phyloP scores from a whole-genome alignment of 2,329 filamentous ascomycete genomes.

The Neonectria neomacrospora region DNA sequence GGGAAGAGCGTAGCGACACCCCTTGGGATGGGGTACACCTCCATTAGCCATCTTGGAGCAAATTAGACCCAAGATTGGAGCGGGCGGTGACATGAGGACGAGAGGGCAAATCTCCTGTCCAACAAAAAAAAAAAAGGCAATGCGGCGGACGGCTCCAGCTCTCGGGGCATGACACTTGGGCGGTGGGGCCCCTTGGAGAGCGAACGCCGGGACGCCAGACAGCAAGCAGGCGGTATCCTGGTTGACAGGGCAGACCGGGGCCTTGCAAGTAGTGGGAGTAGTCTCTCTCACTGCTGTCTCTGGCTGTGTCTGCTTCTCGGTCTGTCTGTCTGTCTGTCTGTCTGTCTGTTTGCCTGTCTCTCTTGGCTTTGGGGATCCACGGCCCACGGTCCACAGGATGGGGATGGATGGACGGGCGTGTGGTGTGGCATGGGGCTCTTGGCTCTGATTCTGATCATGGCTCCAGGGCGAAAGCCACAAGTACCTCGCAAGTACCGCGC shows the following conservation, averaged over 20 bases:
- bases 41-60: constrained; percentile 42
- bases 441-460: neutral
- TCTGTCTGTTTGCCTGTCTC: neutral
- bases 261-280: constrained; percentile 19
- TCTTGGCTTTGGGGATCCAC: constrained; percentile 33
- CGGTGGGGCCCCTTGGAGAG: constrained; percentile 41
- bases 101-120: constrained; percentile 46
- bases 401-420: neutral
- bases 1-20: constrained; percentile 33
- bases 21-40: constrained; percentile 44
- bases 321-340: neutral
- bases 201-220: constrained; percentile 36
- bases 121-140: constrained; percentile 41
- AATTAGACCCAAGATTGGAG: constrained; percentile 48
- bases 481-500: constrained; percentile 42
- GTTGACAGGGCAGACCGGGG: constrained; percentile 45
- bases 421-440: constrained; percentile 20
- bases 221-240: constrained; percentile 39
- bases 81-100: constrained; percentile 50
- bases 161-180: constrained; percentile 44
- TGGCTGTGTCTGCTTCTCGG: constrained; percentile 3
- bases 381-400: constrained; percentile 15
- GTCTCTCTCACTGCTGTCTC: constrained; percentile 29
- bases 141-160: constrained; percentile 46
- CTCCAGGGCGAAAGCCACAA: constrained; percentile 14